These are phyloP conservation scores for Pseudognaphalium luteoalbum DNA, from an alignment of 129 eudicot genomes.

Conservation along the genomic window DNA sequence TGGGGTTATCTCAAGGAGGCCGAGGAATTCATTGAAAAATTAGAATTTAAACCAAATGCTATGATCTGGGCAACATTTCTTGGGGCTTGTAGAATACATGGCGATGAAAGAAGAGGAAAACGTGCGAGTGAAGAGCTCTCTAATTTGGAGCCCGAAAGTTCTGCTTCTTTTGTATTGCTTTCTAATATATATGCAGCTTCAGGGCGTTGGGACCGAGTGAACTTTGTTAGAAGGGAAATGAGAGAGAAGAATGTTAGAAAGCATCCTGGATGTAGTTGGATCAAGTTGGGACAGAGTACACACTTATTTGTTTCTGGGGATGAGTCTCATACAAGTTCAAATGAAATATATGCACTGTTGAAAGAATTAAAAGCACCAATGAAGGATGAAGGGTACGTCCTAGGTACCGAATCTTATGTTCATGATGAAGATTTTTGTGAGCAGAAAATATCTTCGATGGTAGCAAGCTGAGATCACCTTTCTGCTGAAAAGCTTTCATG, in stretches of 20 bases:
- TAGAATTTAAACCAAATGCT: conserved; percentile 62
- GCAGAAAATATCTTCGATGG: neutral
- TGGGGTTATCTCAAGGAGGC: conserved; percentile 90
- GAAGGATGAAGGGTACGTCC: conserved; percentile 35
- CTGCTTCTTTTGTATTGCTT: conserved; percentile 83
- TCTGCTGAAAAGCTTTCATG: neutral
- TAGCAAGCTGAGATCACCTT: too few species aligned
- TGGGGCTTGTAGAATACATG: conserved; percentile 80
- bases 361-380: conserved; percentile 41
- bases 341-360: conserved; percentile 44
- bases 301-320: conserved; percentile 53
- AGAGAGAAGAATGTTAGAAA: conserved; percentile 62
- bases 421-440: neutral
- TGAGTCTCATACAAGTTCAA: conserved; percentile 36
- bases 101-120: conserved; percentile 77
- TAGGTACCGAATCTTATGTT: neutral
- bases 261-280: conserved; percentile 80
- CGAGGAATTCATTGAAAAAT: conserved; percentile 51
- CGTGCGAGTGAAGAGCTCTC: conserved; percentile 73
- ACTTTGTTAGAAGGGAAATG: conserved; percentile 68
- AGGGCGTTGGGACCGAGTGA: conserved; percentile 81
- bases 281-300: conserved; percentile 40
- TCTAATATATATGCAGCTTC: conserved; percentile 83
- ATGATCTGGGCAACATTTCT: conserved; percentile 88
- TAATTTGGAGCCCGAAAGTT: conserved; percentile 67